These are phyloP conservation scores for Hymenotorrendiella dingleyae DNA, from an alignment of 2,329 filamentous ascomycete genomes.

Conservation along the genomic window DNA sequence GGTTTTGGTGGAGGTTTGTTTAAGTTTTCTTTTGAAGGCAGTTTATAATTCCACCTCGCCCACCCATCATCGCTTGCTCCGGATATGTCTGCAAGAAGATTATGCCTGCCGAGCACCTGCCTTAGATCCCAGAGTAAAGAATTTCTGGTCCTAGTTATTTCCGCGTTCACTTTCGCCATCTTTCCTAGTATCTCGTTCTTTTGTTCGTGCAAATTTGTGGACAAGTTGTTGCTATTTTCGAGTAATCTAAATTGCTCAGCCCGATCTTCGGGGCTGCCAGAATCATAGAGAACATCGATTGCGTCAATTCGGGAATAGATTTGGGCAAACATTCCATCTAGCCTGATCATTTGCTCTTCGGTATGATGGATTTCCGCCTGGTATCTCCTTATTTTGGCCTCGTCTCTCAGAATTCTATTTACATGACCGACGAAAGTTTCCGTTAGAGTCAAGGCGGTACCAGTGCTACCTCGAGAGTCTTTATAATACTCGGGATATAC, in stretches of 20 bases:
- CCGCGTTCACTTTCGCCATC: background rate
- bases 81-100: conserved; percentile 4
- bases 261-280: background rate
- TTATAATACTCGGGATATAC: background rate
- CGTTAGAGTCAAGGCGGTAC: background rate
- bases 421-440: background rate
- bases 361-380: background rate
- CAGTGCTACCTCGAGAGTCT: background rate
- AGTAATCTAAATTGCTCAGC: background rate
- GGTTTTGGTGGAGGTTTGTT: background rate
- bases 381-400: background rate
- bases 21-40: background rate
- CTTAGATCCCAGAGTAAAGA: background rate
- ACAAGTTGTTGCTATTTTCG: background rate
- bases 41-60: background rate
- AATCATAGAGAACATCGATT: background rate
- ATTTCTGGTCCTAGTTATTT: background rate
- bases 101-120: background rate
- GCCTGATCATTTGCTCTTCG: background rate
- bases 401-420: conserved; percentile 3
- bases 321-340: background rate
- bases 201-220: background rate
- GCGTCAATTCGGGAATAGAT: background rate
- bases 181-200: background rate
- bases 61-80: background rate